Conservation (phyloP, 1,284 basidiomycete species). For the Tremellales sp. region DNA sequence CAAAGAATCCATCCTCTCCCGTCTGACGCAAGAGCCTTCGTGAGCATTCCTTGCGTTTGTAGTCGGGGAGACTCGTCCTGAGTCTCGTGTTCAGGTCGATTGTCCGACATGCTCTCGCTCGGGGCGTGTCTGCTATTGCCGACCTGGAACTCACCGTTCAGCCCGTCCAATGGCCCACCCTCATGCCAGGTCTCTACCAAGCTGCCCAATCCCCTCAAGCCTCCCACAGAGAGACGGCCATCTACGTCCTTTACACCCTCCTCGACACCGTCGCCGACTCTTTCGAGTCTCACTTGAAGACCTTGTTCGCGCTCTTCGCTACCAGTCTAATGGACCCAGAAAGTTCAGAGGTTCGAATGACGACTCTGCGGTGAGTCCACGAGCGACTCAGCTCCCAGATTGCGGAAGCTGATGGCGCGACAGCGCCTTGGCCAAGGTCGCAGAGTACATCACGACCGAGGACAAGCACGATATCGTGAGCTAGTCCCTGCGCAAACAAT, state of each 20-base stretch:
- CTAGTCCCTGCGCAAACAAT: too few species aligned
- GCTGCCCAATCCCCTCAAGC: constrained; percentile 68
- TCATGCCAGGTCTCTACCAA: constrained; percentile 83
- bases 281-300: constrained; percentile 71
- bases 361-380: constrained; percentile 85
- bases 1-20: constrained; percentile 76
- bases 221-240: constrained; percentile 65
- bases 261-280: constrained; percentile 83
- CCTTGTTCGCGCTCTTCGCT: constrained; percentile 78
- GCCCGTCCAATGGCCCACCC: constrained; percentile 69
- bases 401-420: too few species aligned
- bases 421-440: constrained; percentile 84
- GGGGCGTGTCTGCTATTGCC: constrained; percentile 91
- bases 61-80: background rate
- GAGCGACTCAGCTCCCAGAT: too few species aligned
- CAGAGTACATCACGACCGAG: constrained; percentile 85
- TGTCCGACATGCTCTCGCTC: constrained; percentile 83
- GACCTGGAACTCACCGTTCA: constrained; percentile 77
- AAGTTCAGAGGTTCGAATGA: constrained; percentile 85
- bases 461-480: constrained; percentile 85
- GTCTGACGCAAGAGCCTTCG: constrained; percentile 75
- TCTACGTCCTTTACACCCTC: constrained; percentile 71
- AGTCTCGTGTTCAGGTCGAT: constrained; percentile 58
- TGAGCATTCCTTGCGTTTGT: constrained; percentile 49
- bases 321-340: constrained; percentile 79